A percentile compares a stretch with the other conserved stretches of the same genome.
Evolutionary conservation across 2,329 filamentous ascomycete species (phyloP).

Genomic region (Fusarium staphyleae): DNA sequence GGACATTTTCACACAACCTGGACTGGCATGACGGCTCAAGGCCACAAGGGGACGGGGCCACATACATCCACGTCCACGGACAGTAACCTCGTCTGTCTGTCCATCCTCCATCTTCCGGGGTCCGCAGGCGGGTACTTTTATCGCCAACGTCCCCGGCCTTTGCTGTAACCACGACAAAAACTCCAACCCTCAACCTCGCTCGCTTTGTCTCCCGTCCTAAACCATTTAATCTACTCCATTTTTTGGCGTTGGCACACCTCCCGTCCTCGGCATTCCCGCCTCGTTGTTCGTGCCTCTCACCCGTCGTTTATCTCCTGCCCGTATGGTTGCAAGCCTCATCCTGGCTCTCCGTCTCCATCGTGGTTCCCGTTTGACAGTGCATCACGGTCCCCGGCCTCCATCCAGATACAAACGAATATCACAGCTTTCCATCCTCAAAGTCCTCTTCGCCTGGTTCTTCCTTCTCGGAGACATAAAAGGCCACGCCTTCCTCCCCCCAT

Average conservation of each 20-base stretch:
- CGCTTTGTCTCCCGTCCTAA: conserved; percentile 37
- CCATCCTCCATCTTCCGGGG: conserved; percentile 20
- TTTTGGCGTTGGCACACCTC: conserved; percentile 33
- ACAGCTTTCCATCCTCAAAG: conserved; percentile 16
- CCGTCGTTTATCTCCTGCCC: conserved; percentile 36
- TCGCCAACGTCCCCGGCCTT: conserved; percentile 36
- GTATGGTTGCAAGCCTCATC: conserved; percentile 34
- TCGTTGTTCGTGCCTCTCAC: conserved; percentile 35
- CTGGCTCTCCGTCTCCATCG: conserved; percentile 28
- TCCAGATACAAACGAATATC: conserved; percentile 32
- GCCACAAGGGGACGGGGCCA: conserved; percentile 22
- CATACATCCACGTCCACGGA: conserved; percentile 22
- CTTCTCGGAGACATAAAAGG: conserved; percentile 29
- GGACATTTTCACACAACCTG: conserved; percentile 21
- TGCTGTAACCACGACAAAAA: conserved; percentile 37
- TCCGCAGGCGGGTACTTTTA: conserved; percentile 38
- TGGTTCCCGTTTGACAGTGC: conserved; percentile 28
- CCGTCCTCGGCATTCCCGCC: conserved; percentile 32
- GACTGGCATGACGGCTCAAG: conserved; percentile 36
- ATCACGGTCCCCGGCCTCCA: conserved; percentile 10
- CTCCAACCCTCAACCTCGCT: conserved; percentile 30
- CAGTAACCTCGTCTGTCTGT: conserved; percentile 18
- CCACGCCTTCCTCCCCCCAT: conserved; percentile 15
- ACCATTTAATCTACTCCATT: conserved; percentile 37
- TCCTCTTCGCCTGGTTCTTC: conserved; percentile 10